Base-by-base conservation (phyloP, 73 alveolate species). In the Urostyla sp. region DNA sequence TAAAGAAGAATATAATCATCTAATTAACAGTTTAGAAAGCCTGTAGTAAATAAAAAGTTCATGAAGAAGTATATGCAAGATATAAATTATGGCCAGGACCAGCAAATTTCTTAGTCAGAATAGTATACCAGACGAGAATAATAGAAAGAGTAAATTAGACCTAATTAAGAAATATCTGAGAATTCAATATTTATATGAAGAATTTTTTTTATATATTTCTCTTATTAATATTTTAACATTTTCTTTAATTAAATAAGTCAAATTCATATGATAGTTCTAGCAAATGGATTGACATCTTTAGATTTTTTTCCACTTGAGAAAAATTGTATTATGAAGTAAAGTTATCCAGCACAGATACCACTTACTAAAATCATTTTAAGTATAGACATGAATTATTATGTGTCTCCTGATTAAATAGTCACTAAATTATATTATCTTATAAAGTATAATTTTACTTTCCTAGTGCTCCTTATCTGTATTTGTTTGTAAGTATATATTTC, bases 391-490 rank as follows among this genome's bases (percentile, higher is more conserved):
- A 59, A 66, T 43, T 59, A 40, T 35, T 66, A 28, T 13, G 67
- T 15, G 27, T 36, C 13, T 4, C 66, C 36, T 7, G 80, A 43
- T 5, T 59, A 66, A 11, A 6, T 5, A 13, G 80, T 66, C 51
- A 66, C 80, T 66, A 66, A 20, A 18, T 40, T 13, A 13, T 8
- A 15, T 43, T 4, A 5, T 45, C 4, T 24, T 8, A 32, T 8
- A 8, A 21, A 40, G 8, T 7, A 2, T 15, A 21, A 18, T 3
- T 18, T 66, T 66, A 66, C 80, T 13, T 21, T 40, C 66, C 13
- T 46, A 37, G 44, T 66, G 80, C 80, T 66, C 28, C 20, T 32
- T 66, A 24, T 66, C 80, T 44, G 44, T 66, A 15, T 66, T 63
- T 16, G n/a, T 37, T 27, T 66, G 80, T 54, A 66, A 24, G 43